These are phyloP conservation scores for Monotropa hypopitys DNA, from an alignment of 179 eudicot genomes.

Conservation along the genomic window DNA sequence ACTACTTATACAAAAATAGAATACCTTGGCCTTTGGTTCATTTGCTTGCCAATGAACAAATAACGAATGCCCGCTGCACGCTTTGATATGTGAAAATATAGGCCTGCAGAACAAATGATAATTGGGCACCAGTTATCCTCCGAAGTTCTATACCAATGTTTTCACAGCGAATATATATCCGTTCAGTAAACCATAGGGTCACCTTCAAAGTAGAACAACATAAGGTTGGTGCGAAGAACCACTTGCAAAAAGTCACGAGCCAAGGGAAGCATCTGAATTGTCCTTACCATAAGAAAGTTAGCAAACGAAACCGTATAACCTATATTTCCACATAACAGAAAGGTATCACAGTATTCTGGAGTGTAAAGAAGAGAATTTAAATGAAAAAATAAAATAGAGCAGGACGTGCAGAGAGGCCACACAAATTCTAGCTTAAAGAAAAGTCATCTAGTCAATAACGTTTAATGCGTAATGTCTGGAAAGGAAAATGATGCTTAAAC, in stretches of 20 bases:
- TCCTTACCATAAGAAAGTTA: background rate
- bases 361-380: background rate
- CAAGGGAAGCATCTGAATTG: slow-evolving; percentile 61
- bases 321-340: background rate
- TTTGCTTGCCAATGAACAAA: slow-evolving; percentile 81
- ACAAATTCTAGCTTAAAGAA: background rate
- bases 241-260: slow-evolving; percentile 69
- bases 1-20: background rate
- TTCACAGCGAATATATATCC: background rate
- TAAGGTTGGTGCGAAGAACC: slow-evolving; percentile 79
- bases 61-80: slow-evolving; percentile 93
- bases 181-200: slow-evolving; percentile 6
- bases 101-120: slow-evolving; percentile 36
- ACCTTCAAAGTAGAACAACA: slow-evolving; percentile 99
- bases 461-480: background rate
- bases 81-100: slow-evolving; percentile 88
- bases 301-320: background rate
- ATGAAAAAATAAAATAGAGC: background rate
- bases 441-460: background rate
- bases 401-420: background rate
- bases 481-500: background rate
- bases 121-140: background rate
- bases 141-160: background rate
- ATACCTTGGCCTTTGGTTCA: slow-evolving; percentile 91
- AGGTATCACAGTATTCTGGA: background rate